Percentiles rank a stretch among this genome's conserved stretches.
Conservation (phyloP, 192 early-diverging fungal species). For the Phycomyces blakesleeanus region DNA sequence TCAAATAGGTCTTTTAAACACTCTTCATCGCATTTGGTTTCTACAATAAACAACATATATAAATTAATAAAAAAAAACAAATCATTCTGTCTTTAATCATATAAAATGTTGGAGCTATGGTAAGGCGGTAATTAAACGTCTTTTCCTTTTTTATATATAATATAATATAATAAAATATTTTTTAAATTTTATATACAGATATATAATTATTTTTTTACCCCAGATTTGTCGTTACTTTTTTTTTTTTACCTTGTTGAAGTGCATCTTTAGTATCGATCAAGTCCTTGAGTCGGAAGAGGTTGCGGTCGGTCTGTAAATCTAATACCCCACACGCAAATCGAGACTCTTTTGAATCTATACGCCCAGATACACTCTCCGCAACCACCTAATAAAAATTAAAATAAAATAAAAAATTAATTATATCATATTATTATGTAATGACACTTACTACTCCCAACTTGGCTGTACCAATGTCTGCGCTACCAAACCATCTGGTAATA, state of each 20-base stretch:
- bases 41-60: too few species aligned
- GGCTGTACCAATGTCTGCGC: constrained; percentile 4
- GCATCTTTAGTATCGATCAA: background rate
- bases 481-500: background rate
- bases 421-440: background rate
- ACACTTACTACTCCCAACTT: constrained; percentile 16
- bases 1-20: background rate
- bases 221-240: too few species aligned
- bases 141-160: too few species aligned
- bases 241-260: background rate
- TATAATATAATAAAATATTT: too few species aligned
- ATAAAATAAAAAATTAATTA: too few species aligned
- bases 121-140: too few species aligned
- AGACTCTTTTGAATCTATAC: background rate
- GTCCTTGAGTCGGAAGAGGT: background rate
- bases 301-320: background rate
- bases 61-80: background rate
- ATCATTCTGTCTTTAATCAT: too few species aligned
- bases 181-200: too few species aligned
- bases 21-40: too few species aligned
- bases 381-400: background rate
- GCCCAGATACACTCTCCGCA: constrained; percentile 1
- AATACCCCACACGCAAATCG: constrained; percentile 6
- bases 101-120: too few species aligned
- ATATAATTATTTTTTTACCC: too few species aligned